phyloP scores from a whole-genome alignment of 192 early-diverging fungal species.

The Entomortierella lignicola region DNA sequence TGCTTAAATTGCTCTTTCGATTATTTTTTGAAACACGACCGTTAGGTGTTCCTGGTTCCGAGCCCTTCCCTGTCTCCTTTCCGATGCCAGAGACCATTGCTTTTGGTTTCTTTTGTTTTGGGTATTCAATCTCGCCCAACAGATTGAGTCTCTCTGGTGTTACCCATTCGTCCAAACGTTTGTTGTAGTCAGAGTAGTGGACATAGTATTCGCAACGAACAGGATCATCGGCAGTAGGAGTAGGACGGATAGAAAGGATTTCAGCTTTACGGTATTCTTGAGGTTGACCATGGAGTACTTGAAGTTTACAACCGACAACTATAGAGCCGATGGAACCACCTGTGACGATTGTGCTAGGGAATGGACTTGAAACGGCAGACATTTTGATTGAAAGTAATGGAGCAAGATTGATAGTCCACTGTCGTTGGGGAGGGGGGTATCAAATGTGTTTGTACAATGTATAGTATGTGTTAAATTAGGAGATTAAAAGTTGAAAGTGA shows the following conservation, averaged over 20 bases:
- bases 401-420: too few species aligned
- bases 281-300: conserved; percentile 41
- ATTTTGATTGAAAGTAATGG: not conserved
- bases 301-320: conserved; percentile 44
- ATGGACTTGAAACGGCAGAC: conserved; percentile 47
- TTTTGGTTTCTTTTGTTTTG: conserved; percentile 71
- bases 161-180: conserved; percentile 98
- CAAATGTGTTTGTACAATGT: not conserved
- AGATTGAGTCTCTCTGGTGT: conserved; percentile 70
- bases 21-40: conserved; percentile 44
- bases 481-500: too few species aligned
- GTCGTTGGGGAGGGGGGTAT: not conserved
- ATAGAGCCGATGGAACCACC: conserved; percentile 50
- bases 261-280: conserved; percentile 85
- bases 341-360: conserved; percentile 39
- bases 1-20: conserved; percentile 45
- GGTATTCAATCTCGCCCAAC: conserved; percentile 75
- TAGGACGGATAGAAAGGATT: conserved; percentile 80
- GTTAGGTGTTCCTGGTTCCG: conserved; percentile 55
- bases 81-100: conserved; percentile 36
- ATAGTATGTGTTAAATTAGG: not conserved
- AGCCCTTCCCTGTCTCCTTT: conserved; percentile 54
- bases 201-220: conserved; percentile 87
- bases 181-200: conserved; percentile 97
- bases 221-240: conserved; percentile 51